Percentiles rank a stretch among this genome's conserved stretches.
phyloP scores from a whole-genome alignment of 306 rosid genomes.

The Citrullus colocynthis region DNA sequence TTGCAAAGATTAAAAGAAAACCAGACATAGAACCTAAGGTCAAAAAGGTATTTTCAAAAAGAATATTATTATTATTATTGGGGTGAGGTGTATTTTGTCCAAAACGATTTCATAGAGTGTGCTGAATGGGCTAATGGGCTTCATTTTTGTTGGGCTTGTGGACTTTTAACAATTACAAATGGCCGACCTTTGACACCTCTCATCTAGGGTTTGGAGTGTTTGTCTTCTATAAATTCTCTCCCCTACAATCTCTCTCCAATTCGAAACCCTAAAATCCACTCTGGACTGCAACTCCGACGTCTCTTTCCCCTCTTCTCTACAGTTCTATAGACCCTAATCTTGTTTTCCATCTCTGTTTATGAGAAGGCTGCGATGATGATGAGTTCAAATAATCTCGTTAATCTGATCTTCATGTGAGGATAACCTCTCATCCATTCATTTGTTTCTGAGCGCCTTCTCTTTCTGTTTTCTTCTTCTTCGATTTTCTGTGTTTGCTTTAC shows the following conservation, averaged over 20 bases:
- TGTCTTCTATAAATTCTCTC: background rate
- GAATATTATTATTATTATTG: too few species aligned
- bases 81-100: too few species aligned
- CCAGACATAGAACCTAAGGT: too few species aligned
- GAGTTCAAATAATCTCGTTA: constrained; percentile 32
- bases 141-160: background rate
- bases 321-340: background rate
- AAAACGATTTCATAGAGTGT: too few species aligned
- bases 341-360: background rate
- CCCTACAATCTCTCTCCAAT: background rate
- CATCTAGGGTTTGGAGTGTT: background rate
- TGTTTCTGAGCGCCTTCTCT: constrained; percentile 25
- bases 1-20: too few species aligned
- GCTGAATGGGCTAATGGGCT: background rate
- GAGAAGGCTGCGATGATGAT: constrained; percentile 27
- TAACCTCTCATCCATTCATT: constrained; percentile 26
- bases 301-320: background rate
- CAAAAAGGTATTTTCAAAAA: too few species aligned
- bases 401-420: constrained; percentile 29
- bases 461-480: background rate
- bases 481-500: background rate
- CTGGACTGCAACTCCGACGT: background rate
- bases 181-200: background rate
- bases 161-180: background rate
- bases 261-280: background rate